These are phyloP conservation scores for Cladobotryum protrusum DNA, from an alignment of 2,329 filamentous ascomycete genomes.

Conservation along the genomic window DNA sequence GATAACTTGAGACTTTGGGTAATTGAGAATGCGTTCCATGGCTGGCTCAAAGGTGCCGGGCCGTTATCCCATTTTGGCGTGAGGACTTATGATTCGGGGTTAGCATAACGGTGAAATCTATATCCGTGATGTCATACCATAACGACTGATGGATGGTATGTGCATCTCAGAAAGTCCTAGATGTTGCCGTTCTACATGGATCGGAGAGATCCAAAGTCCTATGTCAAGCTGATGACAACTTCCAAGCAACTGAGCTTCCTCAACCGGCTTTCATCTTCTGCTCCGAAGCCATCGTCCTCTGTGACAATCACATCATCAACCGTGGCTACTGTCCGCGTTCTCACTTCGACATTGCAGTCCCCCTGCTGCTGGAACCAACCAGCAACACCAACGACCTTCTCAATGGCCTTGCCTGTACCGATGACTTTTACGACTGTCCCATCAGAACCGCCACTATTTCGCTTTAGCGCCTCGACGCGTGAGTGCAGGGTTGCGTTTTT, in stretches of 20 bases:
- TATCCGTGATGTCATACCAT: too few species aligned
- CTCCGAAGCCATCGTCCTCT: conserved; percentile 25
- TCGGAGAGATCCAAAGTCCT: conserved; percentile 15
- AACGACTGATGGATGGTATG: too few species aligned
- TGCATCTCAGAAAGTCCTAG: too few species aligned
- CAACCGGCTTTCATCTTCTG: conserved; percentile 34
- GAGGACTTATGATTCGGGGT: too few species aligned
- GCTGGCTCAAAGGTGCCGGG: too few species aligned
- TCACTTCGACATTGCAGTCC: conserved; percentile 52
- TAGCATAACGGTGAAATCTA: too few species aligned
- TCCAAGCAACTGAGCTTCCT: conserved; percentile 48
- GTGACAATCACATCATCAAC: conserved; percentile 58
- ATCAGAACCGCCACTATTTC: conserved; percentile 23
- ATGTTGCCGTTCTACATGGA: too few species aligned
- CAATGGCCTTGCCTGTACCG: conserved; percentile 61
- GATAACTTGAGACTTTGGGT: too few species aligned
- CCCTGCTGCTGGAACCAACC: conserved; percentile 57
- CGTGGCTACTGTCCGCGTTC: conserved; percentile 57
- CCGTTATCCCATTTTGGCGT: too few species aligned
- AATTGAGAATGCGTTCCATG: too few species aligned
- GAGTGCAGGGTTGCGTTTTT: conserved; percentile 40
- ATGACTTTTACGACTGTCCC: conserved; percentile 48
- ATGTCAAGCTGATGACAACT: conserved; percentile 41
- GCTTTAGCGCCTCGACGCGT: conserved; percentile 38
- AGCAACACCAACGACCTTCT: conserved; percentile 55